A percentile compares a stretch with the other conserved stretches of the same genome.
Evolutionary conservation across 768 basidiomycete genomes (phyloP).

Genomic region (Lyophyllum shimeji): DNA sequence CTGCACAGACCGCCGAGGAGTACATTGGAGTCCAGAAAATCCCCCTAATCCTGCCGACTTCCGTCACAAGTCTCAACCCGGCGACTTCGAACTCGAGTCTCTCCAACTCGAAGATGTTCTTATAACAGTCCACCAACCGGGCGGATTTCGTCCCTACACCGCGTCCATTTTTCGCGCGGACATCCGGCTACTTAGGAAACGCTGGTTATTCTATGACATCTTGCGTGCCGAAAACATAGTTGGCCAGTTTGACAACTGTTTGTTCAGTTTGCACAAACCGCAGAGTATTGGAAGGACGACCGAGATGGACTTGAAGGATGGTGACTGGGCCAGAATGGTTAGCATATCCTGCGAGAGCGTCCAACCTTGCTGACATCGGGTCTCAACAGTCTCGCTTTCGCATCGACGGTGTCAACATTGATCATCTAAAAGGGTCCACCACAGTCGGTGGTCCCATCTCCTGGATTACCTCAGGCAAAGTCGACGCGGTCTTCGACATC

Average conservation of each 20-base stretch:
- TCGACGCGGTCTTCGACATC: conserved; percentile 96
- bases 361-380: neutral
- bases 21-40: conserved; percentile 83
- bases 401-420: conserved; percentile 95
- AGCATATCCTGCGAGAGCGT: neutral
- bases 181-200: conserved; percentile 79
- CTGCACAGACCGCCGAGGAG: conserved; percentile 77
- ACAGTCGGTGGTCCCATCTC: conserved; percentile 88
- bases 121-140: conserved; percentile 93
- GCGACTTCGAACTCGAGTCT: conserved; percentile 91
- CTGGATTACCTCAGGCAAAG: conserved; percentile 96
- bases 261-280: conserved; percentile 94
- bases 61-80: conserved; percentile 67
- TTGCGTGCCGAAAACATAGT: conserved; percentile 93
- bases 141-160: conserved; percentile 87
- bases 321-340: conserved; percentile 90
- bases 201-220: conserved; percentile 96
- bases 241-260: conserved; percentile 96
- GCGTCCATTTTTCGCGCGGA: conserved; percentile 94
- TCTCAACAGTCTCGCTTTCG: conserved; percentile 80
- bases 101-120: conserved; percentile 91
- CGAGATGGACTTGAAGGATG: conserved; percentile 80
- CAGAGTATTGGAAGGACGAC: conserved; percentile 93
- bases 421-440: conserved; percentile 86
- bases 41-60: conserved; percentile 80